Evolutionary conservation across 139 green algal genomes (phyloP).

Genomic region (Tetradesmus lagerheimii): DNA sequence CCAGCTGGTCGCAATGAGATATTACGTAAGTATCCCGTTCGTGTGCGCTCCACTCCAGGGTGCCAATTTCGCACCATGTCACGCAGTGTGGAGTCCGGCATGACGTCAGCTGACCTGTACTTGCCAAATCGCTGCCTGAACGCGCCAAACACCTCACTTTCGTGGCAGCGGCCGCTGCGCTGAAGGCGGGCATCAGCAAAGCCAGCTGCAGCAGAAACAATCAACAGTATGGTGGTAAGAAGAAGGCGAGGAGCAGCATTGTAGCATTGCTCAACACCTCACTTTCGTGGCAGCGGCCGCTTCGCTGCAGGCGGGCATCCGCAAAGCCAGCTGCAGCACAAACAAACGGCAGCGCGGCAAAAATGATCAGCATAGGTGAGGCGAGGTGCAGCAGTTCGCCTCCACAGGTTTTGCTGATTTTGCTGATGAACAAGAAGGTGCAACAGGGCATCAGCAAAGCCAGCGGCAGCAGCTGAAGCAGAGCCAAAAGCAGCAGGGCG

Average conservation of each 20-base stretch:
- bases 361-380: too few species aligned
- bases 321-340: too few species aligned
- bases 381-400: too few species aligned
- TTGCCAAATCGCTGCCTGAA: constrained; percentile 58
- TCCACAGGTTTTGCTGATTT: too few species aligned
- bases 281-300: too few species aligned
- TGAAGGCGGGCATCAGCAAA: constrained; percentile 71
- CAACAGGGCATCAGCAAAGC: too few species aligned
- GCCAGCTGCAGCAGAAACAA: constrained; percentile 45
- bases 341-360: too few species aligned
- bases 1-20: constrained; percentile 38
- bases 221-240: neutral
- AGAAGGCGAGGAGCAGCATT: too few species aligned
- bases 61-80: constrained; percentile 80
- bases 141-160: constrained; percentile 73
- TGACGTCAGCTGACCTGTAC: constrained; percentile 49
- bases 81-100: constrained; percentile 64
- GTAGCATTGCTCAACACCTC: too few species aligned
- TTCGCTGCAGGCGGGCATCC: too few species aligned
- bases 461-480: neutral
- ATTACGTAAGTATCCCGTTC: constrained; percentile 68
- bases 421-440: too few species aligned
- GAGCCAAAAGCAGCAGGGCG: too few species aligned
- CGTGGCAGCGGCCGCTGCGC: constrained; percentile 75
- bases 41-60: constrained; percentile 62